Base-by-base conservation (phyloP, 805 yeast species). In the Zygosaccharomyces bisporus region DNA sequence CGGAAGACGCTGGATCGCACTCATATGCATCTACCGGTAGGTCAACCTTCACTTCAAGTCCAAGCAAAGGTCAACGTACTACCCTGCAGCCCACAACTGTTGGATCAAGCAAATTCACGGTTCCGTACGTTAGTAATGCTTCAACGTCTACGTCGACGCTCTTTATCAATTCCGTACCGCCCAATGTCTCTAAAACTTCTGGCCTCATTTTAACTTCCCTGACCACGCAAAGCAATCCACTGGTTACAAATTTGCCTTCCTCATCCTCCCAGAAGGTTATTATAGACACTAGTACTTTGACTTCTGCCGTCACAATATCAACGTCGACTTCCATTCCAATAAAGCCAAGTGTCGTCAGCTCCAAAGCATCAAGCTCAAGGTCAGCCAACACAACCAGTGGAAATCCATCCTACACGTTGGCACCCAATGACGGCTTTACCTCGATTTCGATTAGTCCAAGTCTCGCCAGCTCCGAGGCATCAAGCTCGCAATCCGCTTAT, bases 131-230 rank as follows among this genome's bases (percentile, higher is more conserved):
- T 13, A 29, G 40, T 13, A 48, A 55, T 7, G 55, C 46, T 8
- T 16, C 53, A 10, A 54, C 60, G 4, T 41, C 57, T 12, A 53
- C 58, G 3, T 46, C 54, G 20, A 43, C 44, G 21, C 13, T 55
- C 13, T 49, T 47, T 38, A 40, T 52, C 4, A 37, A 46, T 9
- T 39, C 55, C 8, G 18, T 30, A 6, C 40, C 55, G 7, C 40
- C 49, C n/a, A 35, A 53, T 24, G 39, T 51, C 7, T 25, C 53
- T 4, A 36, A 52, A 4, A 37, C 46, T 6, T 60, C 67, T 8
- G 62, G 63, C 14, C 57, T 67, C 5, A 51, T 60, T 12, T 61
- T 61, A 31, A 63, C 70, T 3, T 50, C 60, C 18, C 52, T 69
- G 19, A 46, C 66, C 5, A 51, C 62, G 19, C 50, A 57, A 12